Conservation (phyloP, 345 rosid species). For the Cardamine occulta region DNA sequence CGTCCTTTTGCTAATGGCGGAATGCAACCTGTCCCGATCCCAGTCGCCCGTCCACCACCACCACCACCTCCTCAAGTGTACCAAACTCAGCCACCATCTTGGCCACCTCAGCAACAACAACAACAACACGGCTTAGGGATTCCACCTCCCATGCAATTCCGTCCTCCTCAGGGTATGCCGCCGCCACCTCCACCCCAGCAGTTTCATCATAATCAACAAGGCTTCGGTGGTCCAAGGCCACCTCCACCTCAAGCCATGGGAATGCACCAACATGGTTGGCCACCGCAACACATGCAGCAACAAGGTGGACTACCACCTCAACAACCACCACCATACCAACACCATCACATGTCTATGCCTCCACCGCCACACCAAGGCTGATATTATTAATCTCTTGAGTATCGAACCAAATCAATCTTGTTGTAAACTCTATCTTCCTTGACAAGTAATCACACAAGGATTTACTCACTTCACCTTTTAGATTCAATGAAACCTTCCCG, state of each 20-base stretch:
- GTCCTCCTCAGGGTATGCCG: constrained; percentile 73
- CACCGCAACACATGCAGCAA: constrained; percentile 52
- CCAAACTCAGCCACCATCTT: constrained; percentile 57
- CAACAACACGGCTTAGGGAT: constrained; percentile 67
- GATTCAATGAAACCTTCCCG: constrained; percentile 5
- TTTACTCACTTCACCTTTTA: constrained; percentile 15
- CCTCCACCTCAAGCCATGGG: constrained; percentile 86
- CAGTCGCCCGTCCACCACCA: constrained; percentile 67
- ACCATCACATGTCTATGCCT: constrained; percentile 77
- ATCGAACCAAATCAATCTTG: not conserved
- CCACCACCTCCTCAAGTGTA: constrained; percentile 76
- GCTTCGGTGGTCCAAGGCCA: constrained; percentile 52
- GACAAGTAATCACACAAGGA: constrained; percentile 22
- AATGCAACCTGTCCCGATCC: constrained; percentile 56
- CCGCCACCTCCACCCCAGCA: constrained; percentile 63
- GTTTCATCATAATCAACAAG: constrained; percentile 42
- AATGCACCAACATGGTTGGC: constrained; percentile 71
- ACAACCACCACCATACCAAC: constrained; percentile 67
- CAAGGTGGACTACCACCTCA: constrained; percentile 59
- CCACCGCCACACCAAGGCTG: constrained; percentile 57
- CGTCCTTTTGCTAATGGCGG: constrained; percentile 74
- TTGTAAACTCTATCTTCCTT: constrained; percentile 37
- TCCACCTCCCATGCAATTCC: constrained; percentile 75
- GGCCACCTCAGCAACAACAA: constrained; percentile 72
- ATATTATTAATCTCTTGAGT: not conserved